phyloP scores from a whole-genome alignment of 1,284 basidiomycete species.

The Cryptococcus hybrid region DNA sequence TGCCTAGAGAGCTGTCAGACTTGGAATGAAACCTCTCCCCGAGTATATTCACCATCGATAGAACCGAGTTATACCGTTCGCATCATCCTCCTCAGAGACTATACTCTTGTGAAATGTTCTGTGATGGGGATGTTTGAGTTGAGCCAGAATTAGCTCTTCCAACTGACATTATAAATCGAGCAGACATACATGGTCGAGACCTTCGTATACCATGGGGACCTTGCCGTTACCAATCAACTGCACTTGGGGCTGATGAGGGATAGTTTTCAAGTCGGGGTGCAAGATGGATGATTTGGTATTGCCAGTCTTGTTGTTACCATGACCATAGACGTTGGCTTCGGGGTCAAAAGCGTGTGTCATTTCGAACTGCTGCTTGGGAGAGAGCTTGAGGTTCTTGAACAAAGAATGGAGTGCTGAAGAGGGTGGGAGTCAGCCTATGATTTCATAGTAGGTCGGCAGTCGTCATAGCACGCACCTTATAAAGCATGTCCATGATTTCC shows the following conservation, averaged over 20 bases:
- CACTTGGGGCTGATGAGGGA: constrained; percentile 77
- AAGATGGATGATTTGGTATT: constrained; percentile 71
- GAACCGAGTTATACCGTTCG: constrained; percentile 72
- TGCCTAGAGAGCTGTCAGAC: constrained; percentile 52
- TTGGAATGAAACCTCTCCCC: background rate
- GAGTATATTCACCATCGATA: constrained; percentile 64
- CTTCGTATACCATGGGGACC: constrained; percentile 66
- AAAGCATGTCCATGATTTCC: constrained; percentile 62
- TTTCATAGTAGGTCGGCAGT: background rate
- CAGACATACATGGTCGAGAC: constrained; percentile 61
- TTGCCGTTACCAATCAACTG: constrained; percentile 81
- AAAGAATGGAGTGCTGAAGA: constrained; percentile 67
- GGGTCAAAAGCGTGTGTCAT: constrained; percentile 80
- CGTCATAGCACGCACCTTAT: constrained; percentile 56
- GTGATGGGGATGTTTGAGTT: constrained; percentile 74
- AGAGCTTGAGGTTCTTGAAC: constrained; percentile 66
- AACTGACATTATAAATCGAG: background rate
- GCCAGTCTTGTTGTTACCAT: constrained; percentile 78
- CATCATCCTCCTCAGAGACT: constrained; percentile 74
- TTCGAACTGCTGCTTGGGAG: constrained; percentile 77
- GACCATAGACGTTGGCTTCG: constrained; percentile 67
- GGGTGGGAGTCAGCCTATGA: background rate
- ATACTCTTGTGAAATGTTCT: constrained; percentile 82
- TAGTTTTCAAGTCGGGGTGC: constrained; percentile 80
- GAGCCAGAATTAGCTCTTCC: constrained; percentile 1